phyloP scores from a whole-genome alignment of 2,329 filamentous ascomycete genomes.

The Colletotrichum australisinense region DNA sequence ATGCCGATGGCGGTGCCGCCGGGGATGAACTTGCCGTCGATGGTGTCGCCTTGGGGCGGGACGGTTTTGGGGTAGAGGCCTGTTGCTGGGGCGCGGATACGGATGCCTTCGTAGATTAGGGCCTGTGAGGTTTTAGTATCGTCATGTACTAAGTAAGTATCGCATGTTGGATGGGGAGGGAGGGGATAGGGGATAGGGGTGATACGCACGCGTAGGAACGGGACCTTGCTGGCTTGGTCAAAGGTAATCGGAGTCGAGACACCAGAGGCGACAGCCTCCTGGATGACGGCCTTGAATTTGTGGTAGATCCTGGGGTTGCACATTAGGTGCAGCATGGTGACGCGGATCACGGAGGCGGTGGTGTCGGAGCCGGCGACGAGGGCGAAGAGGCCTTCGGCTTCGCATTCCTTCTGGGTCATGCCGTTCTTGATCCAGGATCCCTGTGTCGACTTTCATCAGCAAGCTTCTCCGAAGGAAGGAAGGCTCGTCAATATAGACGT shows the following conservation, averaged over 20 bases:
- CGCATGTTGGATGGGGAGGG: too few species aligned
- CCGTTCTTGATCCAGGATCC: constrained; percentile 47
- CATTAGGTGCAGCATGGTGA: constrained; percentile 63
- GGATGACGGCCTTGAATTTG: constrained; percentile 61
- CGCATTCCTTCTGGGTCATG: constrained; percentile 42
- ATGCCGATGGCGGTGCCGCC: constrained; percentile 56
- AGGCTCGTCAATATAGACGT: constrained; percentile 7
- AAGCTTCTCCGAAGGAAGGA: too few species aligned
- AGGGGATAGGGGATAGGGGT: too few species aligned
- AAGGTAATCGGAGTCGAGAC: constrained; percentile 35
- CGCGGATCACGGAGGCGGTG: constrained; percentile 64
- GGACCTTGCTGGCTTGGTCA: neutral
- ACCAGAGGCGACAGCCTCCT: constrained; percentile 41
- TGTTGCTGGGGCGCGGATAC: constrained; percentile 10
- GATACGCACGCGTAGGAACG: neutral
- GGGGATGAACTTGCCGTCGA: constrained; percentile 47
- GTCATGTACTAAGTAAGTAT: too few species aligned
- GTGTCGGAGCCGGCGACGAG: constrained; percentile 68
- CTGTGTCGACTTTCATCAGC: constrained; percentile 20
- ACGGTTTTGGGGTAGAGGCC: constrained; percentile 5
- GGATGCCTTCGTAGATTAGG: constrained; percentile 17
- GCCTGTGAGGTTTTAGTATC: neutral
- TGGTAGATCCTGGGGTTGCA: constrained; percentile 59
- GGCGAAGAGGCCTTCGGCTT: constrained; percentile 42
- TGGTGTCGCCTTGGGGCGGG: constrained; percentile 12